Evolutionary conservation across 768 basidiomycete genomes (phyloP), one percentile per base, ranked within the genome.

Genomic region (Pleurotus platypus): DNA sequence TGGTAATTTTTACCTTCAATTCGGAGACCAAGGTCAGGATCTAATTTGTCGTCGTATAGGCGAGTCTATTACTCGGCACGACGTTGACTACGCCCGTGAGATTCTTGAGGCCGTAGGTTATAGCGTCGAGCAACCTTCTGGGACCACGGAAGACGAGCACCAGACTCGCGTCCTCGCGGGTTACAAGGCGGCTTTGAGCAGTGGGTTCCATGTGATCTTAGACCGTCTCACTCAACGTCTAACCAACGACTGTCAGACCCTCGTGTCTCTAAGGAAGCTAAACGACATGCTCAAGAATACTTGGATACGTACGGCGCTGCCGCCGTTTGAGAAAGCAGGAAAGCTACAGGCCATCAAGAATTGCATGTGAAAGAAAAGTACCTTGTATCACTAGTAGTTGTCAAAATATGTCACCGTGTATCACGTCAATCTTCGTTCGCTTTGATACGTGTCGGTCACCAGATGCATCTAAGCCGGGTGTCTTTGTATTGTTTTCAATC

Each of bases 21-120:
- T 48, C 37, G 43, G 8, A 16, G 1, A 20, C 5, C 39, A 58
- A 15, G 39, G 12, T 35, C 30, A 35, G 9, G 8, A 35, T 35
- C 30, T 35, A 35, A 35, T 35, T 9, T 35, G 30, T 11, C 8
- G 9, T 35, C 30, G 7, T 35, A 9, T 48, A 79, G 82, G 83
- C 63, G 72, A 73, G 1, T 16, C 72, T 47, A 76, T 76, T 3
- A 82, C 82, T 1, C 67, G 68, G 11, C 63, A 75, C 40, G 84
- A 83, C 5, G 84, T 85, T 66, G 57, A 66, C 3, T 82, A 82
- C 40, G 84, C 84, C 8, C 72, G 73, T 26, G 83, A 83, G 59
- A 75, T 84, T 30, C 72, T 85, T 49, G 67, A 72, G 45, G 79
- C 76, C 3, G 73, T 75, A 2, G 81, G 75, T 0, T 72, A 77